Conservation (phyloP, 352 stramenopile genomes). For the Phytophthora megakarya region DNA sequence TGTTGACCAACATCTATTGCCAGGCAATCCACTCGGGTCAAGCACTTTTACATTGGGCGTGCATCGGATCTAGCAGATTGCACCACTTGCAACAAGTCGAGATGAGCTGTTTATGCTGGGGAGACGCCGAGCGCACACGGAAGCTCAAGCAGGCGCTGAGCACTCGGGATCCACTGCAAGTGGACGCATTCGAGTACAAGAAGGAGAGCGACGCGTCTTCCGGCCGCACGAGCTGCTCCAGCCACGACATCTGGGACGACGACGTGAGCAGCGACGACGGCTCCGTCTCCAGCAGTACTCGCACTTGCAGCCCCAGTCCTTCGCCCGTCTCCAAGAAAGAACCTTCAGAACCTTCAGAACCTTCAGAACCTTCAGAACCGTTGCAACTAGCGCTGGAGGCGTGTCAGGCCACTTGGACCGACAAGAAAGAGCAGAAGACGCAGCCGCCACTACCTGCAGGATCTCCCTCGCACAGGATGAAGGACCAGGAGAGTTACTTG, state of each 20-base stretch:
- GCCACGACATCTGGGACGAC: slow-evolving; percentile 55
- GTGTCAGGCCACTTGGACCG: slow-evolving; percentile 22
- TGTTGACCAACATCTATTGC: slow-evolving; percentile 14
- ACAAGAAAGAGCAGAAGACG: slow-evolving; percentile 23
- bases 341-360: slow-evolving; percentile 3
- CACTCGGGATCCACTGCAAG: neutral
- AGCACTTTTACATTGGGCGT: slow-evolving; percentile 38
- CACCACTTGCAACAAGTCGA: slow-evolving; percentile 8
- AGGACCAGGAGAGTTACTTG: slow-evolving; percentile 14
- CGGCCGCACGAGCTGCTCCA: slow-evolving; percentile 52
- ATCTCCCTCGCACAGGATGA: slow-evolving; percentile 13
- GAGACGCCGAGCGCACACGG: slow-evolving; percentile 38
- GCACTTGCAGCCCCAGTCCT: too few relatives aligned
- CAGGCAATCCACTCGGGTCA: slow-evolving; percentile 1
- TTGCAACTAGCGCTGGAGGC: slow-evolving; percentile 27
- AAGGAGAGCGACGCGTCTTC: slow-evolving; percentile 43
- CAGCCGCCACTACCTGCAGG: slow-evolving; percentile 16
- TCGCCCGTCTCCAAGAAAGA: slow-evolving; percentile 24
- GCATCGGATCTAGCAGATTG: neutral
- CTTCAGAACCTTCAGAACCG: neutral
- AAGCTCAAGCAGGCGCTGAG: slow-evolving; percentile 41
- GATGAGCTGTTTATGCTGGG: slow-evolving; percentile 46
- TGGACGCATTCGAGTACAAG: slow-evolving; percentile 6
- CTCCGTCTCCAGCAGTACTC: slow-evolving; percentile 26
- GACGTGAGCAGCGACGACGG: slow-evolving; percentile 50